A percentile compares a stretch with the other conserved stretches of the same genome.
Evolutionary conservation across 139 green algal genomes (phyloP).

Genomic region (Coccomyxa sp.): DNA sequence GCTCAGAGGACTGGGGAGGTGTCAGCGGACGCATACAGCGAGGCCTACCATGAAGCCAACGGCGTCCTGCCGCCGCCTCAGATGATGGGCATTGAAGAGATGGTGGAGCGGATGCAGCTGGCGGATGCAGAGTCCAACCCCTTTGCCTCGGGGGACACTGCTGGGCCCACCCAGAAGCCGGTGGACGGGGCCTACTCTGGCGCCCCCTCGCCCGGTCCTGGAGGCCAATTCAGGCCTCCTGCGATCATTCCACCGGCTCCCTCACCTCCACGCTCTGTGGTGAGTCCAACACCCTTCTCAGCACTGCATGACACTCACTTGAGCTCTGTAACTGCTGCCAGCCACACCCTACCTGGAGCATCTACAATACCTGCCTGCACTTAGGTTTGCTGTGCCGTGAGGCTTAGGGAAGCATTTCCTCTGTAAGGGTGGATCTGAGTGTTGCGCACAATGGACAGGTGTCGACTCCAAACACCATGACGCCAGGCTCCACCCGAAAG

Average conservation of each 20-base stretch:
- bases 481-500: neutral
- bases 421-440: no score
- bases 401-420: no score
- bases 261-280: neutral
- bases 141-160: conserved; percentile 8
- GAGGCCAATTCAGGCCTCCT: neutral
- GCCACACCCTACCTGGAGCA: no score
- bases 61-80: conserved; percentile 9
- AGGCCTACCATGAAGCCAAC: neutral
- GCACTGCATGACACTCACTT: no score
- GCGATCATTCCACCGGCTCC: neutral
- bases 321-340: no score
- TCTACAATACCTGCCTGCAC: no score
- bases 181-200: neutral
- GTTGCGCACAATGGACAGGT: no score
- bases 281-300: no score
- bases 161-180: neutral
- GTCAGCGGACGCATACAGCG: conserved; percentile 17
- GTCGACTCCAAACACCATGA: neutral
- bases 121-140: conserved; percentile 10
- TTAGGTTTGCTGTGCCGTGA: no score
- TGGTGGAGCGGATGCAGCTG: conserved; percentile 3
- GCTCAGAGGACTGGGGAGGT: conserved; percentile 48
- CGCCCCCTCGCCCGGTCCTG: neutral
- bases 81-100: conserved; percentile 19